These are phyloP conservation scores for Mycena chlorophos DNA, from an alignment of 768 basidiomycete genomes.

Conservation along the genomic window DNA sequence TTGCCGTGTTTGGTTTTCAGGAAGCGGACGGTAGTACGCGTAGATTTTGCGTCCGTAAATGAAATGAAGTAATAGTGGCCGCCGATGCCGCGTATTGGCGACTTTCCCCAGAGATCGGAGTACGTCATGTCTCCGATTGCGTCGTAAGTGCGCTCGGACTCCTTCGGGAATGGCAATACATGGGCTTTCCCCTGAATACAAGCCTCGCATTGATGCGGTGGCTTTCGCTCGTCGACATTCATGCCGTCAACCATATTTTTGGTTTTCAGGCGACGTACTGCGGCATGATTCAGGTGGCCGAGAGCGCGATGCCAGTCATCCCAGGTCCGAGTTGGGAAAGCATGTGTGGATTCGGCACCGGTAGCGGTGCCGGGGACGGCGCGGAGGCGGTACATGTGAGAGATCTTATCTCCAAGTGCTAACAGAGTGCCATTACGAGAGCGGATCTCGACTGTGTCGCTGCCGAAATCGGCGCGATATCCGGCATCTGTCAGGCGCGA, in stretches of 20 bases:
- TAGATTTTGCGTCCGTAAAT: conserved; percentile 6
- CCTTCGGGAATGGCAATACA: conserved; percentile 25
- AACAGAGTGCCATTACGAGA: not conserved
- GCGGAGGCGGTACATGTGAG: conserved; percentile 4
- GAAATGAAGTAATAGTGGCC: conserved; percentile 18
- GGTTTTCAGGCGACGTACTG: conserved; percentile 20
- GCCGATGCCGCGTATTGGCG: not conserved
- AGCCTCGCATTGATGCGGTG: conserved; percentile 24
- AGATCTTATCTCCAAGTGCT: conserved; percentile 8
- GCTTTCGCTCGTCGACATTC: conserved; percentile 18
- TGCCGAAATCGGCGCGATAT: conserved; percentile 3
- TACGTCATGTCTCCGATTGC: conserved; percentile 22
- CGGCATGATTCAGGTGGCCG: conserved; percentile 26
- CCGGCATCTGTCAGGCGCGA: conserved; percentile 20
- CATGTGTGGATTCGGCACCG: too few species aligned
- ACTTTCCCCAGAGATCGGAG: conserved; percentile 14
- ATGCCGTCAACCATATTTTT: conserved; percentile 28
- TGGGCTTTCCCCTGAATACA: conserved; percentile 31
- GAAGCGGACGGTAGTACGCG: not conserved
- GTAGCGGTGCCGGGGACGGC: too few species aligned
- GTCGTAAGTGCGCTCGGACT: conserved; percentile 23
- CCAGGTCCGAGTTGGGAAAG: too few species aligned
- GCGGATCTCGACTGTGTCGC: conserved; percentile 12
- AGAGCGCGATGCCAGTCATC: conserved; percentile 28
- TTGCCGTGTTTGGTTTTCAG: conserved; percentile 1